Base-by-base conservation (phyloP, 768 basidiomycete genomes). In the Hydnomerulius pinastri region DNA sequence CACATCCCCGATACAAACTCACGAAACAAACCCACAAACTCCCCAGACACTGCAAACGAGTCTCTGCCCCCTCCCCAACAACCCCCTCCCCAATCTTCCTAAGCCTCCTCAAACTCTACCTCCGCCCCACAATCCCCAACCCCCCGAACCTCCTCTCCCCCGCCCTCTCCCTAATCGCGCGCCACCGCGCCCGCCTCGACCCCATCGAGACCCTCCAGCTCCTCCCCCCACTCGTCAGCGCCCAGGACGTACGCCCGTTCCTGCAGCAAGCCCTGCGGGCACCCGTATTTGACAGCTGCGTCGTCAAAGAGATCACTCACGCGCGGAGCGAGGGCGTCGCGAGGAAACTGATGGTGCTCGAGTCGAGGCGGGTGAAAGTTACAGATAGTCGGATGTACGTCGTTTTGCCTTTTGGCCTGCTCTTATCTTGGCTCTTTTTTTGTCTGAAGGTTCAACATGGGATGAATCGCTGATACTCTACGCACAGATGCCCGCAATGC, bases 351-450 rank as follows among this genome's bases (percentile, higher is more conserved):
- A 86, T 97, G 79, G 72, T 73, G 42, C 68, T 97, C 46, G 87
- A 98, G 71, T 76, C 81, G 40, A 85, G 81, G 62, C 76, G 90
- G 46, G 95, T 98, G 17, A 91, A 89, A 63, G 83, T 98, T 44
- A 89, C 89, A 0, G 95, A 98, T 64, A 87, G 85, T 61, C 80
- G 97, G 59, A 94, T 98, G 95, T 97, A 59, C 54, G 90, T 79
- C 51, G 65, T 62, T 5, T 38, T 25, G 11, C 29, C 23, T 36
- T 37, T 30, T 20, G 33, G 11, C 24, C 23, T n/a, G 15, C 48
- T 21, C 2, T 33, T 36, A 5, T 21, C 36, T 24, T 43, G 9
- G 4, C 10, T 18, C 17, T 13, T 18, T 8, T 17, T 17, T 35
- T 18, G 33, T n/a, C 8, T n/a, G 3, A 17, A 35, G n/a, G 32